Conservation (phyloP, 768 basidiomycete genomes). For the Podaxis sp. region DNA sequence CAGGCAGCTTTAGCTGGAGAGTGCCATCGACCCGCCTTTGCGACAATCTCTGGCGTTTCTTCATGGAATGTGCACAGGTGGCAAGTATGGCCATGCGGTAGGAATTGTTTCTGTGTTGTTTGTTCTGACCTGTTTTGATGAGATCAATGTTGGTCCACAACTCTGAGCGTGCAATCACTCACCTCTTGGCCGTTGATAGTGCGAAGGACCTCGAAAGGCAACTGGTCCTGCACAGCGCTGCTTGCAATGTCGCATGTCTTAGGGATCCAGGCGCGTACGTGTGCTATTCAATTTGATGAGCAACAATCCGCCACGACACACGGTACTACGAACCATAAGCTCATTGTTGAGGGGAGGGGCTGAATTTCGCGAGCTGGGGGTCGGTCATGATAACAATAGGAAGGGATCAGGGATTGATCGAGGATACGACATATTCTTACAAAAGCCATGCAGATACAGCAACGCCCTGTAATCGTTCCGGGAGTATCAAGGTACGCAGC, state of each 20-base stretch:
- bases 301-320: neutral
- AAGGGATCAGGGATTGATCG: neutral
- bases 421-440: neutral
- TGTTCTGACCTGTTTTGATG: conserved; percentile 62
- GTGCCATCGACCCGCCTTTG: conserved; percentile 88
- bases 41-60: conserved; percentile 74
- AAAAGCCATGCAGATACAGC: too few relatives aligned
- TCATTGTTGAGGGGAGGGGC: conserved; percentile 89
- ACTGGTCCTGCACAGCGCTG: conserved; percentile 33
- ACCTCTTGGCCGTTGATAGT: conserved; percentile 89
- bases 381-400: conserved; percentile 49
- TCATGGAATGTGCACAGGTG: conserved; percentile 87
- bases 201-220: conserved; percentile 92
- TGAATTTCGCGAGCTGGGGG: conserved; percentile 83
- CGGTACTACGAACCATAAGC: conserved; percentile 67
- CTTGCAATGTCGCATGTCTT: conserved; percentile 73
- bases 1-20: conserved; percentile 81
- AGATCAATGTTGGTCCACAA: neutral
- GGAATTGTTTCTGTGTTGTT: conserved; percentile 74
- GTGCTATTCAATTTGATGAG: conserved; percentile 40
- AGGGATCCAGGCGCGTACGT: conserved; percentile 74
- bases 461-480: too few relatives aligned
- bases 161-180: conserved; percentile 21
- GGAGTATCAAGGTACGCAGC: too few relatives aligned
- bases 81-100: conserved; percentile 83